Evolutionary conservation across 2,329 filamentous ascomycete species (phyloP), one percentile per base, ranked within the genome.

Genomic region (Drechslerella coelobrocha): DNA sequence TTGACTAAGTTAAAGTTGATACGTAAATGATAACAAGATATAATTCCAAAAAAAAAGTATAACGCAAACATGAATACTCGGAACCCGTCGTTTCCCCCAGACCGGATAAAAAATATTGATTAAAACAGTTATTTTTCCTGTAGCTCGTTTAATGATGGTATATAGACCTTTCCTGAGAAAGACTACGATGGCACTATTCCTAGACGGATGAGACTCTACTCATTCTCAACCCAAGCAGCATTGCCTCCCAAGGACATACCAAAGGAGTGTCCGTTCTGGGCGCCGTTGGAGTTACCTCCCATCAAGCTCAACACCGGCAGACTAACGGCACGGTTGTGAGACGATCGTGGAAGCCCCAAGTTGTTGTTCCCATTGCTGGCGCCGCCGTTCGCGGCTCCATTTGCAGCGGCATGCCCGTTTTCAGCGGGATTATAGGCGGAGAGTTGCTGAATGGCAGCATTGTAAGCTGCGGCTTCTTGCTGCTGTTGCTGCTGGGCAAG

Each of bases 291-390:
- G 51, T 65, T 65, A 37, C 87, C 84, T 60, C 86, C 85, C 14
- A 84, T 85, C 17, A 86, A 85, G 0, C 85, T 86, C 59, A 89
- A 83, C 3, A 84, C 86, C 0, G 94, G 94, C 76, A 99, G 82
- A 78, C 92, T 96, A 68, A 97, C 91, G 31, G 94, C 92, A 37
- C 94, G 88, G 77, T 86, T 93, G 77, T 89, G 87, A 37, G 63
- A 69, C 73, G 61, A 45, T 83, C 83, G 63, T 84, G 83, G 47
- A 82, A 82, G 61, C 56, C 74, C 57, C 56, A 73, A 29, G 73
- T 55, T 69, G 74, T 75, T 75, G 21, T 74, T 74, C 52, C 73
- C 75, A 45, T 74, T 75, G 61, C 76, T 76, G 53, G 75, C 74
- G 80, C 79, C 63, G 26, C 59, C 53, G 45, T 51, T 74, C 53